phyloP scores from a whole-genome alignment of 768 basidiomycete species.

The Chalciporus sphaerocephalus region DNA sequence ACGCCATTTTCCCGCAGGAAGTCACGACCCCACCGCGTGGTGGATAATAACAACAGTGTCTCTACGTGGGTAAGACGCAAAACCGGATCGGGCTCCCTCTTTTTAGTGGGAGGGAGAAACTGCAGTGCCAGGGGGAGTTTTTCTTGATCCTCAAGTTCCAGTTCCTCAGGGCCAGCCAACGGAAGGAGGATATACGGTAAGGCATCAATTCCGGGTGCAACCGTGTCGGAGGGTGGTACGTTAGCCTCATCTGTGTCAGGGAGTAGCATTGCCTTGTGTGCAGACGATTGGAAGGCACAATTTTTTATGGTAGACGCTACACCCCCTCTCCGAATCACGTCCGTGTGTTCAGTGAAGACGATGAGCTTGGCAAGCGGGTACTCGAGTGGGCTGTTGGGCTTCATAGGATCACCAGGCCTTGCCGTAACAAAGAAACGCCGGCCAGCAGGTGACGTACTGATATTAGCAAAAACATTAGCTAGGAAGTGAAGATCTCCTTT shows the following conservation, averaged over 20 bases:
- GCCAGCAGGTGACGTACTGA: conserved; percentile 74
- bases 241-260: conserved; percentile 55
- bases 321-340: conserved; percentile 82
- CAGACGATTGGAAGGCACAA: conserved; percentile 65
- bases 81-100: conserved; percentile 70
- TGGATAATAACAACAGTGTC: conserved; percentile 81
- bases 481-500: conserved; percentile 89
- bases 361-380: conserved; percentile 82
- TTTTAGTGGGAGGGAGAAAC: conserved; percentile 81
- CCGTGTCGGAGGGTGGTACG: conserved; percentile 52
- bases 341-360: conserved; percentile 84
- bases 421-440: conserved; percentile 79
- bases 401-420: conserved; percentile 46
- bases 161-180: conserved; percentile 91
- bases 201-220: conserved; percentile 75
- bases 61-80: conserved; percentile 86
- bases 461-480: conserved; percentile 90
- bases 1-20: conserved; percentile 74
- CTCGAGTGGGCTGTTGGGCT: conserved; percentile 47
- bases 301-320: conserved; percentile 87
- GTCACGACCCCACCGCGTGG: conserved; percentile 85
- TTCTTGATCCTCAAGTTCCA: conserved; percentile 93
- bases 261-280: conserved; percentile 67
- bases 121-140: conserved; percentile 79
- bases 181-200: conserved; percentile 85